phyloP scores from a whole-genome alignment of 148 eudicot species.

The Amaranthus palmeri region DNA sequence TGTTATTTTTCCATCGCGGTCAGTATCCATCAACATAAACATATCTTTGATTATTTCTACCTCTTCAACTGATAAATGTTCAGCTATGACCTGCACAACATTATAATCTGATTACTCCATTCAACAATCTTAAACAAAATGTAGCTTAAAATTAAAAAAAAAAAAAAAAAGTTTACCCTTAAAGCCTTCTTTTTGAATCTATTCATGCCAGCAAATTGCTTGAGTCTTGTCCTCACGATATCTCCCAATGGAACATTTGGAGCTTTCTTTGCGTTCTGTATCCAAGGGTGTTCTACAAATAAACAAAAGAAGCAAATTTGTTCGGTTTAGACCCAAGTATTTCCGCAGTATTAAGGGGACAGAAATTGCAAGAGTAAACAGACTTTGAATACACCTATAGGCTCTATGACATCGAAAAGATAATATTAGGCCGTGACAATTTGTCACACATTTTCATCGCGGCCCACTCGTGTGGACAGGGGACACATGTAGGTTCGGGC shows the following conservation, averaged over 20 bases:
- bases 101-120: not conserved
- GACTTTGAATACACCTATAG: not conserved
- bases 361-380: no score
- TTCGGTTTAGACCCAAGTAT: not conserved
- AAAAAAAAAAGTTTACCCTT: constrained; percentile 34
- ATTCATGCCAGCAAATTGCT: constrained; percentile 85
- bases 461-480: no score
- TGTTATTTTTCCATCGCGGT: constrained; percentile 75
- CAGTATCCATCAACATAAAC: constrained; percentile 81
- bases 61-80: constrained; percentile 74
- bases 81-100: constrained; percentile 63
- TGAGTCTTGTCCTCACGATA: constrained; percentile 78
- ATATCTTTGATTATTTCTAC: constrained; percentile 83
- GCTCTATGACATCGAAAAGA: not conserved
- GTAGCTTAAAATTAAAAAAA: not conserved
- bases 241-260: constrained; percentile 89
- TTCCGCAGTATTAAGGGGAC: no score
- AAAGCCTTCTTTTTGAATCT: constrained; percentile 85
- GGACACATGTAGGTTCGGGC: no score
- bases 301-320: constrained; percentile 1
- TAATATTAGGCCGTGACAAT: no score
- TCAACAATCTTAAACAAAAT: no score
- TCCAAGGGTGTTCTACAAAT: constrained; percentile 79
- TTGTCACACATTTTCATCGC: no score
- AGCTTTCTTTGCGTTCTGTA: constrained; percentile 85